Conservation (phyloP, 1,284 basidiomycete genomes). For the Austroboletus novae-zelandiae region DNA sequence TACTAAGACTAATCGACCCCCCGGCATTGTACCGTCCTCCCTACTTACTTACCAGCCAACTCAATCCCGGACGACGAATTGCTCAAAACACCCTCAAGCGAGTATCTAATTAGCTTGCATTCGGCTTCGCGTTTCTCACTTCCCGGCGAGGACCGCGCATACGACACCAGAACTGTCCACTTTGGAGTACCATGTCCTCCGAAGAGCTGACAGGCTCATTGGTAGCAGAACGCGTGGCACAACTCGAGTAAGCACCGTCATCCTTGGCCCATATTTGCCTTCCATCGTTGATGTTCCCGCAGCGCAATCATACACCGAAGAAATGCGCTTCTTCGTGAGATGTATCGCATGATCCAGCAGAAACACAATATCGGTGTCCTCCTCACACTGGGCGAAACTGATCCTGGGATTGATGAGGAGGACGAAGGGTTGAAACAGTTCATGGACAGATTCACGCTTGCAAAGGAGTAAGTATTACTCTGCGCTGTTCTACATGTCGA, state of each 20-base stretch:
- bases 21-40: too few species aligned
- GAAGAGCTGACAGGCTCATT: constrained; percentile 24
- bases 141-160: not conserved
- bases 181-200: constrained; percentile 21
- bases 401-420: constrained; percentile 23
- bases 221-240: constrained; percentile 40
- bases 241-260: constrained; percentile 37
- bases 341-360: constrained; percentile 60
- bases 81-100: too few species aligned
- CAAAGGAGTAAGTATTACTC: constrained; percentile 35
- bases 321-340: constrained; percentile 64
- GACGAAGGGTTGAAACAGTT: constrained; percentile 48
- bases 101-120: too few species aligned
- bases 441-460: constrained; percentile 52
- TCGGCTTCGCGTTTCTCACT: not conserved
- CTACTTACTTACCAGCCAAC: too few species aligned
- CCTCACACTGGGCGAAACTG: constrained; percentile 35
- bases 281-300: not conserved
- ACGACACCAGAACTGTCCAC: constrained; percentile 6
- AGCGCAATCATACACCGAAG: constrained; percentile 61
- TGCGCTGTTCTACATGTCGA: not conserved
- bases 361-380: constrained; percentile 44
- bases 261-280: not conserved
- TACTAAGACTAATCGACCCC: too few species aligned
- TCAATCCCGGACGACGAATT: too few species aligned